Base-by-base conservation (phyloP, 1,284 basidiomycete genomes). In the Pyrrhoderma lamaoense region DNA sequence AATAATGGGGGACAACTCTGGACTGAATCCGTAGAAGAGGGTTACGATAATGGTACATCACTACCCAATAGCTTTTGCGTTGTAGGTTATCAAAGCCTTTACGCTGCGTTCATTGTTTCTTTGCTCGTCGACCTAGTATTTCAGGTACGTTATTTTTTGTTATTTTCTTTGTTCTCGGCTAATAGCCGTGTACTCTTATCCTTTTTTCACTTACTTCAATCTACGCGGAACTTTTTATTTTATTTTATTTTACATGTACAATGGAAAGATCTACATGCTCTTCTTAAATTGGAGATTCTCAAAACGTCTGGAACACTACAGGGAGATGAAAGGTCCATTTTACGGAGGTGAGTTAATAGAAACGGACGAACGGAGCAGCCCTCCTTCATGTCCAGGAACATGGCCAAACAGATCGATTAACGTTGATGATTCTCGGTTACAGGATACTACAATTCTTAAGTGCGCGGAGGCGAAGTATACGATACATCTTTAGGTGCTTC, bases 231-330 rank as follows among this genome's bases (percentile, higher is more conserved):
- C 27, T 31, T 31, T 31, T 31, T n/a, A n/a, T n/a, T n/a, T n/a
- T n/a, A n/a, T n/a, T n/a, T n/a, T n/a, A n/a, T n/a, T 31, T 31
- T 31, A 31, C 27, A 31, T 31, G 27, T 31, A 31, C 27, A 31
- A 31, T 11, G 60, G 57, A 58, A 63, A 84, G 82, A 59, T 82
- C 50, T 85, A 85, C 70, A 82, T 85, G 80, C 78, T 75, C 64
- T 84, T 85, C 70, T 67, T 85, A 65, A 73, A 71, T 61, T 87
- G 82, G 83, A 72, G 82, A 52, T 85, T 77, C 76, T 75, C 75
- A 61, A 83, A 79, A 64, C 72, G 80, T 51, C 65, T 85, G 64
- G 79, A 82, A 65, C 76, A 82, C 64, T 85, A 85, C 67, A 64
- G 68, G 36, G 68, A 66, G 58, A 75, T 86, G 77, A 79, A 81